Evolutionary conservation across 2,329 filamentous ascomycete species (phyloP).

Genomic region (Trichophyton rubrum): DNA sequence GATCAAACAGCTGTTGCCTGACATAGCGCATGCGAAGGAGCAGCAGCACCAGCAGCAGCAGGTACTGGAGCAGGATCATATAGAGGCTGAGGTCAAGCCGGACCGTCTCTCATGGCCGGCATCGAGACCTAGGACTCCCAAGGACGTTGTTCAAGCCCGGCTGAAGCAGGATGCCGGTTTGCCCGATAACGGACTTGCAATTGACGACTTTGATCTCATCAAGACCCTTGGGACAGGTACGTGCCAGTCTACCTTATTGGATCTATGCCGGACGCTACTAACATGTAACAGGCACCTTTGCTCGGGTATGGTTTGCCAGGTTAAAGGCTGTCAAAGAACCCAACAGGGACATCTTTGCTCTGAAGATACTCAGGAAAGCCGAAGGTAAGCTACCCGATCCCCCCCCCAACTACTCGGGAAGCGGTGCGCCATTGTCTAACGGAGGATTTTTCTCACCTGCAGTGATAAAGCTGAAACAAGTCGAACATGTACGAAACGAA

Average conservation of each 20-base stretch:
- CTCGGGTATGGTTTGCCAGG: constrained; percentile 38
- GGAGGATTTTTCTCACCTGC: constrained; percentile 8
- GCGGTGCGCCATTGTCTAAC: constrained; percentile 5
- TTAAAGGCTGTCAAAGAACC: constrained; percentile 27
- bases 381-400: constrained; percentile 28
- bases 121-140: constrained; percentile 25
- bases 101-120: constrained; percentile 19
- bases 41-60: background rate
- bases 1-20: constrained; percentile 4
- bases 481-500: constrained; percentile 57
- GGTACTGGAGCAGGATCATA: constrained; percentile 14
- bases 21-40: constrained; percentile 16
- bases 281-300: constrained; percentile 34
- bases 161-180: constrained; percentile 29
- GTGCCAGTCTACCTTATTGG: background rate
- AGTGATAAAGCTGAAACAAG: constrained; percentile 52
- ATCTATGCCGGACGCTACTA: background rate
- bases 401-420: background rate
- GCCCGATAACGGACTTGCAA: constrained; percentile 25
- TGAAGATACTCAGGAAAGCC: constrained; percentile 40
- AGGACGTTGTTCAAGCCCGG: constrained; percentile 27
- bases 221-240: constrained; percentile 40
- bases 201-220: constrained; percentile 36
- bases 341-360: constrained; percentile 33
- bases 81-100: constrained; percentile 22